Conservation (phyloP, 148 eudicot species). For the Vaccinium vitisidaea region DNA sequence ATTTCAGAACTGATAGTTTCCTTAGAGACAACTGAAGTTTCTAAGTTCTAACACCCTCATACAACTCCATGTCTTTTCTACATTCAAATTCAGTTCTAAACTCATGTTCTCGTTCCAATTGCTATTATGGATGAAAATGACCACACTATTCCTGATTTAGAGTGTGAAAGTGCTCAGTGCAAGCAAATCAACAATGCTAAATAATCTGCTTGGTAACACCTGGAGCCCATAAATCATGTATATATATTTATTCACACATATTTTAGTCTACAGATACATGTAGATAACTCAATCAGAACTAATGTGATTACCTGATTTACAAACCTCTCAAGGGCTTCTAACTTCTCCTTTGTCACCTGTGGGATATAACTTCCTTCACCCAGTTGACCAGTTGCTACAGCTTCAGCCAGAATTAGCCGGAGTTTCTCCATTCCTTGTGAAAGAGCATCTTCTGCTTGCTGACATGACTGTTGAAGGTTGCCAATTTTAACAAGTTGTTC, state of each 20-base stretch:
- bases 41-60: neutral
- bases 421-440: constrained; percentile 45
- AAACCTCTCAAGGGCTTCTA: constrained; percentile 71
- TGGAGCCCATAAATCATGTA: neutral
- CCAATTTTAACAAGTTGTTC: constrained; percentile 45
- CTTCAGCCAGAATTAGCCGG: constrained; percentile 58
- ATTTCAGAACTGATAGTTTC: neutral
- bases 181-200: neutral
- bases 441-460: constrained; percentile 88
- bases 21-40: neutral
- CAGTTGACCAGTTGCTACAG: constrained; percentile 57
- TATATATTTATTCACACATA: neutral
- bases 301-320: constrained; percentile 64
- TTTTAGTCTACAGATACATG: neutral
- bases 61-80: neutral
- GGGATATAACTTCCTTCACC: constrained; percentile 63
- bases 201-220: neutral
- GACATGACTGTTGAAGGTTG: constrained; percentile 69
- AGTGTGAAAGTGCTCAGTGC: neutral
- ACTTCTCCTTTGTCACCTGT: constrained; percentile 74
- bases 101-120: neutral
- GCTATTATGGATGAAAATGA: neutral
- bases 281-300: neutral
- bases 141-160: neutral
- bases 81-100: neutral